These are phyloP conservation scores for Datisca glomerata DNA, from an alignment of 306 rosid species.

Conservation along the genomic window DNA sequence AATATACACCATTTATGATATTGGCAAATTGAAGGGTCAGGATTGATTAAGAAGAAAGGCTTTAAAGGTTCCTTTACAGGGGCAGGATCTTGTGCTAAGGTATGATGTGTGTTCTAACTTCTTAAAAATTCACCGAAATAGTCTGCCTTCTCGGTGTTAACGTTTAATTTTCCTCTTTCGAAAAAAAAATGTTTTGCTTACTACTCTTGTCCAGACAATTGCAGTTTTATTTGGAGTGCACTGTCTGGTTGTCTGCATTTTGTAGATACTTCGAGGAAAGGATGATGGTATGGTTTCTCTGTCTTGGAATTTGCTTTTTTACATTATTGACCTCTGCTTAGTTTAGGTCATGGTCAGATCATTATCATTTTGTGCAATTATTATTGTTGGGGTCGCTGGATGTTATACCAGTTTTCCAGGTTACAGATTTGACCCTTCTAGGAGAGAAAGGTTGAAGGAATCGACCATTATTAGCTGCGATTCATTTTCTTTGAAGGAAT, in stretches of 20 bases:
- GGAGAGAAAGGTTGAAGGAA: too few species aligned
- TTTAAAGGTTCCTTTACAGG: constrained; percentile 84
- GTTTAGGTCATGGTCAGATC: constrained; percentile 1
- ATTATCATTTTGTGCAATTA: constrained; percentile 37
- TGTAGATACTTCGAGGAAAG: constrained; percentile 87
- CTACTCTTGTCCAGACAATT: constrained; percentile 50
- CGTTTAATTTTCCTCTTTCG: not conserved
- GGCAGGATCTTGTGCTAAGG: constrained; percentile 89
- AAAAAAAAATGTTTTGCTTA: not conserved
- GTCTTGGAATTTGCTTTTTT: constrained; percentile 4
- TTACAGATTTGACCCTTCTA: too few species aligned
- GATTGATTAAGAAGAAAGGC: constrained; percentile 79
- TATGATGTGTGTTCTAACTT: constrained; percentile 12
- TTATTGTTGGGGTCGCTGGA: constrained; percentile 95
- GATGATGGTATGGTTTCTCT: constrained; percentile 57
- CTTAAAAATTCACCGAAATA: not conserved
- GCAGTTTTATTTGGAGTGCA: constrained; percentile 98
- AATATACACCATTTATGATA: too few species aligned
- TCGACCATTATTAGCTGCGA: too few species aligned
- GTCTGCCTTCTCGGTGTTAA: not conserved
- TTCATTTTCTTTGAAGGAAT: constrained; percentile 70
- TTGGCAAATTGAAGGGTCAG: too few species aligned
- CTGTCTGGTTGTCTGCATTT: constrained; percentile 87
- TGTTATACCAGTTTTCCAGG: constrained; percentile 99
- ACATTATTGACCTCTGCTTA: not conserved